These are phyloP conservation scores for Amylostereum chailletii DNA, from an alignment of 1,284 basidiomycete genomes.

Conservation along the genomic window DNA sequence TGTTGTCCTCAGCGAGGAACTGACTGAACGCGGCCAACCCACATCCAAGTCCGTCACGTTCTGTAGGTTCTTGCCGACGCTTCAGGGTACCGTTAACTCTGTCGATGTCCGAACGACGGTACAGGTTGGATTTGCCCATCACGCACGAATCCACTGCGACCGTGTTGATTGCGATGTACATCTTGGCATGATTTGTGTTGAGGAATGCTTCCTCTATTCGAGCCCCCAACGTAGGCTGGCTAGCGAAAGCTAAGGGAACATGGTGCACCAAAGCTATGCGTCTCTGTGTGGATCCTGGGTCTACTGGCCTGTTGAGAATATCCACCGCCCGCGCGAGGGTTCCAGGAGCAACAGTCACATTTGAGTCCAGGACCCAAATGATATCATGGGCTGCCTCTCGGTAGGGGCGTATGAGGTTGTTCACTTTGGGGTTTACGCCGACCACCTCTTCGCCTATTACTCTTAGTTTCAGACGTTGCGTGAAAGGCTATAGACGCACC, in stretches of 20 bases:
- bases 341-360: slow-evolving; percentile 73
- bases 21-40: slow-evolving; percentile 77
- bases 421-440: slow-evolving; percentile 96
- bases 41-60: slow-evolving; percentile 22
- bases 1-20: slow-evolving; percentile 93
- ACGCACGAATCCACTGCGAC: slow-evolving; percentile 90
- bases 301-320: slow-evolving; percentile 40
- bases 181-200: slow-evolving; percentile 97
- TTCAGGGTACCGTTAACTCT: slow-evolving; percentile 55
- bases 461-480: not conserved
- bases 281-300: not conserved
- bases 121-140: slow-evolving; percentile 95
- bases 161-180: slow-evolving; percentile 95
- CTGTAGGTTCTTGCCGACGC: slow-evolving; percentile 24
- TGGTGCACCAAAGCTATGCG: slow-evolving; percentile 90
- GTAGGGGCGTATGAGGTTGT: slow-evolving; percentile 89
- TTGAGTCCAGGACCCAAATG: slow-evolving; percentile 95
- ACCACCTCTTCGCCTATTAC: slow-evolving; percentile 59
- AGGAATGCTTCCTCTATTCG: slow-evolving; percentile 90
- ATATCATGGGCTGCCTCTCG: slow-evolving; percentile 79
- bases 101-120: slow-evolving; percentile 83
- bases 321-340: slow-evolving; percentile 85
- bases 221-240: slow-evolving; percentile 64
- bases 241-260: slow-evolving; percentile 83
- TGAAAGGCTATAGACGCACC: slow-evolving; percentile 40